Conservation (phyloP, 495 filamentous ascomycete species). For the Platismatia glauca region DNA sequence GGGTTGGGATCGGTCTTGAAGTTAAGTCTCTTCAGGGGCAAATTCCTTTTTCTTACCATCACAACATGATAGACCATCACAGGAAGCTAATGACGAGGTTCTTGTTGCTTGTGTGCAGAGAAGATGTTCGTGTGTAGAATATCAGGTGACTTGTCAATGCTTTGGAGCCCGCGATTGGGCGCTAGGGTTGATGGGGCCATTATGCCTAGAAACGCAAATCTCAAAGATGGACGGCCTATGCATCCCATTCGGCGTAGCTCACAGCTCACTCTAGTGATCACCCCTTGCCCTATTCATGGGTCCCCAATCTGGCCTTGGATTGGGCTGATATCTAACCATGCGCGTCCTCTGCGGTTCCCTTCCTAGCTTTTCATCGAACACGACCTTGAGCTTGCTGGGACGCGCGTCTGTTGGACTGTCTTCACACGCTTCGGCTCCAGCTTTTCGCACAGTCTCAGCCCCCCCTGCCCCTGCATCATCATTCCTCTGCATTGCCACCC, state of each 20-base stretch:
- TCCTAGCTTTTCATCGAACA: constrained; percentile 77
- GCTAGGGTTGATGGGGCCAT: too few species aligned
- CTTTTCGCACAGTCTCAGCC: background rate
- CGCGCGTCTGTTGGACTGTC: constrained; percentile 15
- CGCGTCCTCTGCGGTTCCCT: constrained; percentile 53
- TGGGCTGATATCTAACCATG: constrained; percentile 74
- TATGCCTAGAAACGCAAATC: too few species aligned
- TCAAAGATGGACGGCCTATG: too few species aligned
- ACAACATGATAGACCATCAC: too few species aligned
- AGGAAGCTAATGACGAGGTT: too few species aligned
- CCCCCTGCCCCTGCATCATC: constrained; percentile 28
- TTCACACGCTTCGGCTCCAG: background rate
- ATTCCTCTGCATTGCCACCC: background rate
- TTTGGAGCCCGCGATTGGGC: too few species aligned
- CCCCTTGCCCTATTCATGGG: constrained; percentile 70
- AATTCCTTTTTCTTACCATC: too few species aligned
- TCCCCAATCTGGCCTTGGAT: constrained; percentile 87
- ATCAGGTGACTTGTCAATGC: too few species aligned
- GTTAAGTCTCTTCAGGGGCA: too few species aligned
- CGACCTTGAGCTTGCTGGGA: constrained; percentile 47
- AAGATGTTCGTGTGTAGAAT: too few species aligned
- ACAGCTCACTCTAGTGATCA: background rate
- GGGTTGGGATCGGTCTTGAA: too few species aligned
- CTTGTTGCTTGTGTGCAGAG: too few species aligned
- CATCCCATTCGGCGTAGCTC: background rate